Base-by-base conservation (phyloP, 768 basidiomycete genomes). In the Ramaria sp. region DNA sequence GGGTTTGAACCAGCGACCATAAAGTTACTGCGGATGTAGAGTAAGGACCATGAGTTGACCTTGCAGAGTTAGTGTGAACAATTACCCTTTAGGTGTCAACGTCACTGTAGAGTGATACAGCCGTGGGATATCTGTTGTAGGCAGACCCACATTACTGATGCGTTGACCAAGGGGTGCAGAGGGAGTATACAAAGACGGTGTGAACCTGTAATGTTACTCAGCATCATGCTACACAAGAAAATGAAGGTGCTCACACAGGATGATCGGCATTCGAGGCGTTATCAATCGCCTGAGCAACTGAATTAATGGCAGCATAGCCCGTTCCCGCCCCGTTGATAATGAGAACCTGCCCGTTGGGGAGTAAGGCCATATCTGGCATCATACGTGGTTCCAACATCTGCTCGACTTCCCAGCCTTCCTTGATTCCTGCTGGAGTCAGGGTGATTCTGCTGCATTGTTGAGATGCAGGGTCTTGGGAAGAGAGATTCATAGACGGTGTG, bases 221-320 rank as follows among this genome's bases (percentile, higher is more conserved):
- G 32, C 8, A 34, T 34, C 8, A 34, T 13, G 32, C 32, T 9
- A 13, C 18, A 24, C 22, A 42, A n/a, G 16, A 42, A 43, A 20
- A 3, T 1, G 10, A 43, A 36, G 20, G 4, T 15, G 37, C 50
- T 24, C 45, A 60, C 39, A 60, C 50, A 3, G 66, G 63, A 57
- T 67, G 57, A 48, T 66, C 66, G 2, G 66, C 64, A 55, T 79
- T 83, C 24, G 81, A 82, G 63, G 76, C 69, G 25, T 32, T 32
- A 6, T 78, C 81, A 28, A 83, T 71, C 0, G 80, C 75, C 74
- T 77, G 82, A 5, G 68, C 62, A 30, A 73, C 67, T 45, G 77
- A 78, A 24, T 79, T 81, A 65, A 88, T 77, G 45, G 60, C 58
- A 62, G 70, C 59, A 64, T 72, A 55, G 25, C 74, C 74, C 43